Evolutionary conservation across 768 basidiomycete genomes (phyloP).

Genomic region (Tephrocybe sp.): DNA sequence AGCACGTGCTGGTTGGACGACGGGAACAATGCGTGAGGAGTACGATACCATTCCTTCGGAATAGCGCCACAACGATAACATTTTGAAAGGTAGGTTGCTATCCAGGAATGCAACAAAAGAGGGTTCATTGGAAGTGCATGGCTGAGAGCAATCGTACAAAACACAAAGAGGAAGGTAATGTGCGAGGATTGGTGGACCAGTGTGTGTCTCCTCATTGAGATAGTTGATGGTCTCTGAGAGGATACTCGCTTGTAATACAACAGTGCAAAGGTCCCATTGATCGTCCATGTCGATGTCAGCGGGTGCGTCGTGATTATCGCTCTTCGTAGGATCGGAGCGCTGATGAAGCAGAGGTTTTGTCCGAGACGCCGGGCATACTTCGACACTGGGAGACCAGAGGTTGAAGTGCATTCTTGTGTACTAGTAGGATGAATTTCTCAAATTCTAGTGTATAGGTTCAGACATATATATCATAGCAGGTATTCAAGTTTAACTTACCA

Average conservation of each 20-base stretch:
- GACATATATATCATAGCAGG: background rate
- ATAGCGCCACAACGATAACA: background rate
- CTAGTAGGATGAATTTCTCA: background rate
- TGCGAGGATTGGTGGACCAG: background rate
- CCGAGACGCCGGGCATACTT: background rate
- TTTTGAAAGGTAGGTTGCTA: background rate
- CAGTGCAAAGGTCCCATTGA: conserved; percentile 1
- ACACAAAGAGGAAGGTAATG: background rate
- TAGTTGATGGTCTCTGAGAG: background rate
- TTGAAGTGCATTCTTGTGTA: background rate
- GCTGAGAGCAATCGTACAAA: background rate
- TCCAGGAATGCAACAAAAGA: background rate
- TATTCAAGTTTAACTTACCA: background rate
- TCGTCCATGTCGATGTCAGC: too few species aligned
- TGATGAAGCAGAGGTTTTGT: background rate
- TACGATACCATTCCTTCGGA: background rate
- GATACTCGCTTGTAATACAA: background rate
- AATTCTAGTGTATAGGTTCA: background rate
- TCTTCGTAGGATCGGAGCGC: background rate
- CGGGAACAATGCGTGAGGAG: background rate
- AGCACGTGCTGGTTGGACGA: background rate
- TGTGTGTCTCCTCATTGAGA: background rate
- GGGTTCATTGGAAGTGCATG: background rate
- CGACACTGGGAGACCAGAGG: too few species aligned
- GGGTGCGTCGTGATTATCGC: background rate